Percentiles rank a stretch among this genome's conserved stretches.
These are phyloP conservation scores for Misopates orontium DNA, from an alignment of 257 asterid genomes.

Conservation along the genomic window DNA sequence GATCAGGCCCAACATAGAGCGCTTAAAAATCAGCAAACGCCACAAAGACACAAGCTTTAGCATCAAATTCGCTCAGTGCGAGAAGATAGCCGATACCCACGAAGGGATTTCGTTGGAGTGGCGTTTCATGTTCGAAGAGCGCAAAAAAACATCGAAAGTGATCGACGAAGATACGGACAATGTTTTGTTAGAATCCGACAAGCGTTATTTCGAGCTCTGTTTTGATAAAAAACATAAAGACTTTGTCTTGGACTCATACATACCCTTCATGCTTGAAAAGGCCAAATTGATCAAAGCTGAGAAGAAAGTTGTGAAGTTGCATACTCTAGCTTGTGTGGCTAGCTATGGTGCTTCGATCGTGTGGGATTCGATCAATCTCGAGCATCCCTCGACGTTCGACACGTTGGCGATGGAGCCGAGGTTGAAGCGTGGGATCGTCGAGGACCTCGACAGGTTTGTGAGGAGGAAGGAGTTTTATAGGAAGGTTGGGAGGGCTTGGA, in stretches of 20 bases:
- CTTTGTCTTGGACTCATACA: constrained; percentile 41
- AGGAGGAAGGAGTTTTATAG: constrained; percentile 61
- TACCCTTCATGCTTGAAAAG: constrained; percentile 47
- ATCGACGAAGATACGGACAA: constrained; percentile 31
- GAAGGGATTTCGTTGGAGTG: constrained; percentile 48
- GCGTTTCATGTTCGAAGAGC: constrained; percentile 45
- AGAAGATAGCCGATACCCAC: constrained; percentile 42
- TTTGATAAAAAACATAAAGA: constrained; percentile 44
- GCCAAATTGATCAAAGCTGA: constrained; percentile 37
- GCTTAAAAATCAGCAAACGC: constrained; percentile 56
- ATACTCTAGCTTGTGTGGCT: constrained; percentile 36
- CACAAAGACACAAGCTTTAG: constrained; percentile 37
- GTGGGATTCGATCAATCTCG: constrained; percentile 66
- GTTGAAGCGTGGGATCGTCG: constrained; percentile 35
- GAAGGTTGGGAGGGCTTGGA: constrained; percentile 81
- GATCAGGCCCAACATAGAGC: constrained; percentile 40
- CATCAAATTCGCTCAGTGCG: constrained; percentile 49
- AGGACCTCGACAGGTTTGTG: constrained; percentile 65
- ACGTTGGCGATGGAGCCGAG: constrained; percentile 59
- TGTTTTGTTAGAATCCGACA: constrained; percentile 31
- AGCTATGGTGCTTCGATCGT: neutral
- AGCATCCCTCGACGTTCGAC: constrained; percentile 74
- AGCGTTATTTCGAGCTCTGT: constrained; percentile 53
- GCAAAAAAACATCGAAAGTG: constrained; percentile 24
- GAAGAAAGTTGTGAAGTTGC: constrained; percentile 48